Evolutionary conservation across 768 basidiomycete species (phyloP), one percentile per base, ranked within the genome.

Genomic region (Mrakia hoshinonis): DNA sequence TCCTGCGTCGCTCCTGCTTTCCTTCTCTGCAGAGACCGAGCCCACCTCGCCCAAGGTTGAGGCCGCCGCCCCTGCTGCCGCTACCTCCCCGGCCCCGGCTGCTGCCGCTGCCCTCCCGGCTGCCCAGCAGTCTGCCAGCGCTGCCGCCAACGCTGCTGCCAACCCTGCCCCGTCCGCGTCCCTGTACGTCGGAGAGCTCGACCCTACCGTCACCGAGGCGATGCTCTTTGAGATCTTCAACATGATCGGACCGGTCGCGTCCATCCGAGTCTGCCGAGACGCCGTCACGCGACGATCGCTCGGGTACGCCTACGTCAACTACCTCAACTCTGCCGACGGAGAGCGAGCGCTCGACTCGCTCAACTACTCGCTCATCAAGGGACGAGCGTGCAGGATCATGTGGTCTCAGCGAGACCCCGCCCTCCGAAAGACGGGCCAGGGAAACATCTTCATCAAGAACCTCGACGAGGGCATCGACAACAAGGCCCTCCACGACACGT

Each of bases 161-260:
- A 58, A 73, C 38, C 72, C 72, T 24, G 75, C 78, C 49, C 77
- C 77, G 61, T 78, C 79, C 54, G 80, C 79, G 60, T 96, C 93
- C 72, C 90, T 99, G 77, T 99, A 99, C 82, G 96, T 99, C 74
- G 96, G 96, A 72, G 96, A 99, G 83, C 89, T 99, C 75, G 96
- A 98, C 82, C 88, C 91, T 77, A 89, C 91, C 75, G 96, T 99
- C 82, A 91, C 94, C 47, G 96, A 99, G 84, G 95, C 96, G 70
- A 97, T 97, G 92, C 86, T 99, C 68, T 99, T 98, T 79, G 96
- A 99, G 84, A 98, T 99, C 81, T 99, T 99, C 85, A 96, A 96
- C 81, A 95, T 98, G 91, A 92, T 98, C 81, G 96, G 96, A 66
- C 96, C 95, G 62, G 96, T 99, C 75, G 93, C 93, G 55, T 94